Evolutionary conservation across 2,329 filamentous ascomycete species (phyloP).

Genomic region (Aspergillus spinulosporus): DNA sequence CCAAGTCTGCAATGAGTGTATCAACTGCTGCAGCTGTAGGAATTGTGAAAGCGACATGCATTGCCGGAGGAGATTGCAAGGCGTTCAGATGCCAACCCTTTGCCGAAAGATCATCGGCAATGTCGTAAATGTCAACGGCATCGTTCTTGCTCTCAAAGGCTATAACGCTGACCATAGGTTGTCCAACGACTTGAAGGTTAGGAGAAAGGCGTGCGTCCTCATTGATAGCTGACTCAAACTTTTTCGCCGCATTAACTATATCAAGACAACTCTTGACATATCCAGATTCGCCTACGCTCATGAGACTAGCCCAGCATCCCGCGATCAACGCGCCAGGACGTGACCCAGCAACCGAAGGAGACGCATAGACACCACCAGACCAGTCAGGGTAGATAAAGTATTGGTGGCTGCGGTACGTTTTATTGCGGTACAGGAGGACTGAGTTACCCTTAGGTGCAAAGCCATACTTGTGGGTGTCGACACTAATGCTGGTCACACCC

Average conservation of each 20-base stretch:
- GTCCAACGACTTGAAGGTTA: conserved; percentile 78
- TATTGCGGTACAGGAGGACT: conserved; percentile 83
- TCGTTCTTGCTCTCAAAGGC: conserved; percentile 73
- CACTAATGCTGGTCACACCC: conserved; percentile 92
- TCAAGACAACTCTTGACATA: conserved; percentile 84
- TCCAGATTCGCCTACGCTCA: conserved; percentile 81
- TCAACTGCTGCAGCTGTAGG: conserved; percentile 82
- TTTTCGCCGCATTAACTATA: conserved; percentile 85
- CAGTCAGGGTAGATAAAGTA: conserved; percentile 96
- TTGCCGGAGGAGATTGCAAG: conserved; percentile 84
- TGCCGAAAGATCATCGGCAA: conserved; percentile 80
- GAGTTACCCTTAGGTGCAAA: conserved; percentile 98
- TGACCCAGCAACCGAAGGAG: conserved; percentile 85
- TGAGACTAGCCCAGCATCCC: conserved; percentile 90
- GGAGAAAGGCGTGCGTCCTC: conserved; percentile 66
- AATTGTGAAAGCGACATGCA: conserved; percentile 90
- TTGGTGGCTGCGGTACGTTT: conserved; percentile 78
- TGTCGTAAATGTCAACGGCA: conserved; percentile 86
- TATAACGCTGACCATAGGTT: conserved; percentile 85
- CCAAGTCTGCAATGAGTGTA: conserved; percentile 69
- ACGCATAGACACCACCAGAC: conserved; percentile 94
- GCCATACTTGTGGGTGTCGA: conserved; percentile 98
- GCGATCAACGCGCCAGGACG: conserved; percentile 92
- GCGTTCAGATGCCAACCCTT: conserved; percentile 96
- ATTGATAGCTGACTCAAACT: conserved; percentile 72